Conservation (phyloP, 148 eudicot genomes). For the Rhododendron vialii region DNA sequence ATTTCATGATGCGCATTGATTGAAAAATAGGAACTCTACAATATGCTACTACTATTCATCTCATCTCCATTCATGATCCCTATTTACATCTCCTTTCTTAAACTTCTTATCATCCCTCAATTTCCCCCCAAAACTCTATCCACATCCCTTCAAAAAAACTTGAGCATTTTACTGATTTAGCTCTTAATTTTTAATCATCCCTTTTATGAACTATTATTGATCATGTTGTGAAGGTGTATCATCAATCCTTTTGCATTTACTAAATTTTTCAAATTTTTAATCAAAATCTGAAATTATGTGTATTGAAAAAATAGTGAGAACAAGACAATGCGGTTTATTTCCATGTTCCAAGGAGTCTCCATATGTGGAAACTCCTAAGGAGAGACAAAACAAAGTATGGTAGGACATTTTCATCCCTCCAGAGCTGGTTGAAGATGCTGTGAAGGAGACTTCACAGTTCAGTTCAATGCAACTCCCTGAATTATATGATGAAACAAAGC, state of each 20-base stretch:
- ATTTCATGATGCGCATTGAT: neutral
- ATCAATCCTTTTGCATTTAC: neutral
- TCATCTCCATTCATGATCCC: too few species aligned
- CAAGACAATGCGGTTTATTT: neutral
- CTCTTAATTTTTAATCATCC: neutral
- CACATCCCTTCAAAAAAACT: neutral
- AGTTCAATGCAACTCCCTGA: neutral
- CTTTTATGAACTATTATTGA: neutral
- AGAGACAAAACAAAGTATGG: neutral
- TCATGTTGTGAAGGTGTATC: neutral
- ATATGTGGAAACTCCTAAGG: neutral
- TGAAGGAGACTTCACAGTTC: neutral
- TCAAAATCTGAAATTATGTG: neutral
- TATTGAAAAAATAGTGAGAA: neutral
- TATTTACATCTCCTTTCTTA: neutral
- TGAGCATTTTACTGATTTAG: neutral
- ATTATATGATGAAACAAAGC: neutral
- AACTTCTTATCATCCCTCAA: neutral
- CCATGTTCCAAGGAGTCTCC: neutral
- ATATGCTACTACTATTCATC: too few species aligned
- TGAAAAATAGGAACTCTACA: neutral
- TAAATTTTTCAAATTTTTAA: neutral
- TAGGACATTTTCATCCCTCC: neutral
- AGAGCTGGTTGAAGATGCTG: neutral
- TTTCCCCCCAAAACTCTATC: neutral